Evolutionary conservation across 257 asterid species (phyloP), one percentile per base, ranked within the genome.

Genomic region (Solanum clarkiae): DNA sequence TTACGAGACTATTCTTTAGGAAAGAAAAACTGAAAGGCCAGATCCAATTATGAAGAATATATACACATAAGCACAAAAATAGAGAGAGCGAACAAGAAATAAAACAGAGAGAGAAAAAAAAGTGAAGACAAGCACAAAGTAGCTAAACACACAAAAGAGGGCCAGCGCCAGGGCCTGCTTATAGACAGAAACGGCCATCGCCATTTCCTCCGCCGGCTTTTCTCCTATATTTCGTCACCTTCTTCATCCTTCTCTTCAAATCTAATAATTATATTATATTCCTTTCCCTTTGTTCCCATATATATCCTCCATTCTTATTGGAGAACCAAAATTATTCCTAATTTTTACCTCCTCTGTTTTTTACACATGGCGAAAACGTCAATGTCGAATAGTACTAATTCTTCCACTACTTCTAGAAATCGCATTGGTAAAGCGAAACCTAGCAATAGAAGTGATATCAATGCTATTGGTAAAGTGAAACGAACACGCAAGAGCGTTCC

Each of bases 401-500:
- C 57, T 13, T 45, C 77, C 0, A 32, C 81, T 45, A 20, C 62
- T 24, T 15, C 26, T 51, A 26, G 47, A 36, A 75, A 8, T 2
- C 26, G 53, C 16, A 68, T 45, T 13, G 62, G 20, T 3, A 92
- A 90, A 86, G 68, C 74, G 16, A 94, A 92, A 66, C 87, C 98
- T 51, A 26, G 47, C 57, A 75, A 8, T 8, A 77, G 53, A 77
- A 18, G 15, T 80, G 26, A 59, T 80, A 57, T 32, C 63, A 80
- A 63, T 16, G 62, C 55, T 12, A 69, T 49, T 15, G 70, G 29
- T 2, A 92, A 90, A 86, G 71, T 68, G 16, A 94, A 92, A 66
- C 87, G 98, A 42, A 92, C 89, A 17, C 89, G 99, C 0, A 95
- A 93, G 84, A 92, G 93, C 70, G 89, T 87, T 10, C 97, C 98